Evolutionary conservation across 176 grass and related monocot genomes (phyloP).

Genomic region (Zoysia japonica): DNA sequence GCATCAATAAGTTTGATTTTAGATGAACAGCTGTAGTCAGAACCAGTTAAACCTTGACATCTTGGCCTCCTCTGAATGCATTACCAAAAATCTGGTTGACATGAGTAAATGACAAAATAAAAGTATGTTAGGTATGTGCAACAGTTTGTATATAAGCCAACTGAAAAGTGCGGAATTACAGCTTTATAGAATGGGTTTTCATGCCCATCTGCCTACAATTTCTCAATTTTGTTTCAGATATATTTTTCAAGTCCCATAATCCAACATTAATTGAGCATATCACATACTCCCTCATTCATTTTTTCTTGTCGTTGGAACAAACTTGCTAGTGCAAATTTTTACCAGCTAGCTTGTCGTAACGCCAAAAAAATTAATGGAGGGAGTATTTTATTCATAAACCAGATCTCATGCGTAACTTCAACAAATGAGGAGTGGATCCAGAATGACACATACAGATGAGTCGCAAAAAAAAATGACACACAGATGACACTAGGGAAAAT

Average conservation of each 20-base stretch:
- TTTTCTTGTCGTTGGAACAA: too few relatives aligned
- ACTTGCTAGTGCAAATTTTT: too few relatives aligned
- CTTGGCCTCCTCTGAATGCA: constrained; percentile 73
- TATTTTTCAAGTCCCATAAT: constrained; percentile 3
- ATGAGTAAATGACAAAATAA: constrained; percentile 30
- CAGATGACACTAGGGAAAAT: constrained; percentile 12
- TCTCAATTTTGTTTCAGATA: neutral
- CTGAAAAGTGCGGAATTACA: neutral
- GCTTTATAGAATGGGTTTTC: constrained; percentile 23
- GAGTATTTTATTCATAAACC: neutral
- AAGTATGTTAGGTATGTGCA: constrained; percentile 31
- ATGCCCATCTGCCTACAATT: neutral
- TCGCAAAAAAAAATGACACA: neutral
- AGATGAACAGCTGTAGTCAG: constrained; percentile 19
- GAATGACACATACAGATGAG: constrained; percentile 17
- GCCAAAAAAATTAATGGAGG: too few relatives aligned
- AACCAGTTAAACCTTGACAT: constrained; percentile 76
- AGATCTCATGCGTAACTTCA: constrained; percentile 17
- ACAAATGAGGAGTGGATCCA: constrained; percentile 3
- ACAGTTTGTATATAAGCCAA: constrained; percentile 6
- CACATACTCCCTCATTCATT: neutral
- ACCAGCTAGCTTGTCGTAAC: too few relatives aligned
- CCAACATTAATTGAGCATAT: constrained; percentile 2
- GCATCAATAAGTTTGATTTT: constrained; percentile 13
- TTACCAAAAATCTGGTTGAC: constrained; percentile 75